Conservation (phyloP, 139 green algal genomes). For the Haematococcus sp. region DNA sequence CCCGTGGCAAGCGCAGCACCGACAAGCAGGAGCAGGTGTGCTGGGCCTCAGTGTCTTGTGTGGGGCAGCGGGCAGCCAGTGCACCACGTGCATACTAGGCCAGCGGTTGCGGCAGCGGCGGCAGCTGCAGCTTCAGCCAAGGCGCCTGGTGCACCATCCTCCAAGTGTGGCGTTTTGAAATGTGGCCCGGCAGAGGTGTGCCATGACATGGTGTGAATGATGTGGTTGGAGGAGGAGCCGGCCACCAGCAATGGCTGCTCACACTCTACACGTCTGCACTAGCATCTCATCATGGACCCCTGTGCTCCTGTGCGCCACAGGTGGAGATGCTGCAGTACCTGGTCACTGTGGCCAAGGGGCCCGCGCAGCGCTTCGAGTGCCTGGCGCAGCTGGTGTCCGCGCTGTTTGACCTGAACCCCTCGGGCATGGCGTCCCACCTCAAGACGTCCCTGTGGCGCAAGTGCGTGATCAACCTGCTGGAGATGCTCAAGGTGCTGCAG, state of each 20-base stretch:
- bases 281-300: too few species aligned
- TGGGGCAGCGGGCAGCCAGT: not conserved
- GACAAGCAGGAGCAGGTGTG: constrained; percentile 83
- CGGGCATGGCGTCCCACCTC: constrained; percentile 54
- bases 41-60: constrained; percentile 51
- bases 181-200: too few species aligned
- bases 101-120: not conserved
- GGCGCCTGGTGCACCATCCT: too few species aligned
- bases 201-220: too few species aligned
- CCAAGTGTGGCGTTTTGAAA: too few species aligned
- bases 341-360: constrained; percentile 77
- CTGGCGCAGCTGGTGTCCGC: constrained; percentile 82
- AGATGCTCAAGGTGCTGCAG: constrained; percentile 60
- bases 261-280: too few species aligned
- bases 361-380: constrained; percentile 78
- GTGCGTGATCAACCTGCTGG: constrained; percentile 52
- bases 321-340: constrained; percentile 95
- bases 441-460: constrained; percentile 46
- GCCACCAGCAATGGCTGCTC: too few species aligned
- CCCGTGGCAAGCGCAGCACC: constrained; percentile 82
- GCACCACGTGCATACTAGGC: not conserved
- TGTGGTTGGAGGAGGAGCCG: too few species aligned
- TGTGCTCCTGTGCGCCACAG: constrained; percentile 22
- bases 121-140: not conserved
- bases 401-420: constrained; percentile 93